Evolutionary conservation across 108 stramenopile species (phyloP).

Genomic region (Fragilaria crotonensis): DNA sequence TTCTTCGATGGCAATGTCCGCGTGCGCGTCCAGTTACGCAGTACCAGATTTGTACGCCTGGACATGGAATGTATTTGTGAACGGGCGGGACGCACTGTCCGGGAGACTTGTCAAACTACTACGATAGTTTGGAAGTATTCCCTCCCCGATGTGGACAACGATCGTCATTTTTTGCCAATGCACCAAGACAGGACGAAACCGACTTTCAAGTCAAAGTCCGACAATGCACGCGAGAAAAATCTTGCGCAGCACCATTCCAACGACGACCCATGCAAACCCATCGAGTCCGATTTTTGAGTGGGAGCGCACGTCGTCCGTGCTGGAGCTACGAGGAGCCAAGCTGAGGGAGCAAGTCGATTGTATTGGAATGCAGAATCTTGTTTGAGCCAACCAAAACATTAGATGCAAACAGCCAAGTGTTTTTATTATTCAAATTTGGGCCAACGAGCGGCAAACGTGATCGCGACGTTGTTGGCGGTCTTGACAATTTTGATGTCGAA

Average conservation of each 20-base stretch:
- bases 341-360: slow-evolving; percentile 64
- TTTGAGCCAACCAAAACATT: slow-evolving; percentile 82
- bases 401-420: slow-evolving; percentile 82
- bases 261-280: not conserved
- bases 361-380: slow-evolving; percentile 74
- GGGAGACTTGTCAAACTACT: slow-evolving; percentile 75
- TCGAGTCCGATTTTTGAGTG: slow-evolving; percentile 20
- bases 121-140: slow-evolving; percentile 87
- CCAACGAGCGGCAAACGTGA: slow-evolving; percentile 53
- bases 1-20: slow-evolving; percentile 66
- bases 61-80: slow-evolving; percentile 77
- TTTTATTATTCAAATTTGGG: slow-evolving; percentile 82
- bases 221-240: slow-evolving; percentile 24
- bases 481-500: not conserved
- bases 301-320: slow-evolving; percentile 35
- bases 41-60: slow-evolving; percentile 86
- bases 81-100: slow-evolving; percentile 87
- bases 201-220: slow-evolving; percentile 42
- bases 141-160: slow-evolving; percentile 89
- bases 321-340: slow-evolving; percentile 33
- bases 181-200: slow-evolving; percentile 41
- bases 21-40: slow-evolving; percentile 80
- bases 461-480: slow-evolving; percentile 55
- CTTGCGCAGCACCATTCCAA: slow-evolving; percentile 2
- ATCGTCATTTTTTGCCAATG: slow-evolving; percentile 74